phyloP scores from a whole-genome alignment of 2,329 filamentous ascomycete species.

The Ascocoryne sarcoides region DNA sequence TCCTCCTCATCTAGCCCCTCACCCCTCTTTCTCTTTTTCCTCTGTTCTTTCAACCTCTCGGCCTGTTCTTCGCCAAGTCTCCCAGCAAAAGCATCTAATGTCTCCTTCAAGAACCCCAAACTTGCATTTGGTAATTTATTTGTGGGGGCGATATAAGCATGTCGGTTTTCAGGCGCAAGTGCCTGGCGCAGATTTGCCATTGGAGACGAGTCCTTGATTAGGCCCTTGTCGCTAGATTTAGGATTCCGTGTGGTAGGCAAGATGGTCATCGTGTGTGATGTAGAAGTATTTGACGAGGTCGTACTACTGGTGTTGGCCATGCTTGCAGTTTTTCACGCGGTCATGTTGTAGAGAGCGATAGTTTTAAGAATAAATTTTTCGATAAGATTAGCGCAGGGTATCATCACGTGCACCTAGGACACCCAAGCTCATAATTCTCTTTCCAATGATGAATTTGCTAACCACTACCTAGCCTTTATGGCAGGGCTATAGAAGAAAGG shows the following conservation, averaged over 20 bases:
- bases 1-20: slow-evolving; percentile 35
- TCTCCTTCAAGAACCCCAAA: slow-evolving; percentile 67
- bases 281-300: slow-evolving; percentile 53
- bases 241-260: slow-evolving; percentile 31
- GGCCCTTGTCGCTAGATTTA: slow-evolving; percentile 30
- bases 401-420: too few species aligned
- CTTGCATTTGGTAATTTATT: slow-evolving; percentile 58
- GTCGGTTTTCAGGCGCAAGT: slow-evolving; percentile 22
- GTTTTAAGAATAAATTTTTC: too few species aligned
- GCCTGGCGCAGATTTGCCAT: slow-evolving; percentile 19
- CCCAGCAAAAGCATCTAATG: slow-evolving; percentile 68
- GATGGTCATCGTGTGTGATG: slow-evolving; percentile 54
- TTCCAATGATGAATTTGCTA: too few species aligned
- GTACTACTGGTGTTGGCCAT: slow-evolving; percentile 34
- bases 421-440: too few species aligned
- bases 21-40: slow-evolving; percentile 68
- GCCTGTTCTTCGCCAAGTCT: slow-evolving; percentile 67
- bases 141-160: slow-evolving; percentile 65
- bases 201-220: slow-evolving; percentile 7
- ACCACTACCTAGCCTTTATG: too few species aligned
- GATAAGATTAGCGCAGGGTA: too few species aligned
- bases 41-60: slow-evolving; percentile 54
- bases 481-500: too few species aligned
- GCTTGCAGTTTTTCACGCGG: slow-evolving; percentile 7
- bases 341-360: too few species aligned